Evolutionary conservation across 2,329 filamentous ascomycete species (phyloP), one percentile per base, ranked within the genome.

Genomic region (Pezicula carpinea): DNA sequence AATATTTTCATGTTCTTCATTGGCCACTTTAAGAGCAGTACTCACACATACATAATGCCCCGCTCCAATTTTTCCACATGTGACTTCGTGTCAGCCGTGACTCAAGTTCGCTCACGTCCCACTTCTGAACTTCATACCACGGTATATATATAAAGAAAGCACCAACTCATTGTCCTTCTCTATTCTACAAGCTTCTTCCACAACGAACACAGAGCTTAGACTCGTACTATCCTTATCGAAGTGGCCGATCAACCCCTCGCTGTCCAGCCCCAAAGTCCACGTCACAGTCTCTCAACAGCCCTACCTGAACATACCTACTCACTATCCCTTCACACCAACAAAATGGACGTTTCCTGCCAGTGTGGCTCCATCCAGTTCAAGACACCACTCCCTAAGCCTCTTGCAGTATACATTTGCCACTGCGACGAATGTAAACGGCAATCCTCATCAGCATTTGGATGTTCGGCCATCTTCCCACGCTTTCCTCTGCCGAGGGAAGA

Each of bases 401-500:
- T 85, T 36, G 76, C 76, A n/a, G 68, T 87, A 43, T 87, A 83
- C 64, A 80, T 87, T 60, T 88, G 84, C 66, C 85, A 87, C 67
- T 88, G 85, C 64, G 66, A 71, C 46, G 76, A 83, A 60, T 88
- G 84, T 64, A 76, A 79, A 40, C 73, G 77, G 48, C 83, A 87
- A 67, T 80, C 80, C 23, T 71, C 78, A 45, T 82, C 80, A 6
- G 81, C 83, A 1, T 87, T 84, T 64, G 83, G 83, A 22, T 78
- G 82, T 26, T 83, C 80, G 31, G 83, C 83, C 55, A 85, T 86
- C 50, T 88, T 86, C 56, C 83, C 83, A 1, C 71, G 71, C n/a
- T 87, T 87, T 50, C 62, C 69, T 8, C 66, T 87, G 22, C 79
- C 81, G 0, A 52, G 65, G 6, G 66, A 61, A 14, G 69, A 73